Base-by-base conservation (phyloP, 192 early-diverging fungal genomes). In the Phycomyces blakesleeanus region DNA sequence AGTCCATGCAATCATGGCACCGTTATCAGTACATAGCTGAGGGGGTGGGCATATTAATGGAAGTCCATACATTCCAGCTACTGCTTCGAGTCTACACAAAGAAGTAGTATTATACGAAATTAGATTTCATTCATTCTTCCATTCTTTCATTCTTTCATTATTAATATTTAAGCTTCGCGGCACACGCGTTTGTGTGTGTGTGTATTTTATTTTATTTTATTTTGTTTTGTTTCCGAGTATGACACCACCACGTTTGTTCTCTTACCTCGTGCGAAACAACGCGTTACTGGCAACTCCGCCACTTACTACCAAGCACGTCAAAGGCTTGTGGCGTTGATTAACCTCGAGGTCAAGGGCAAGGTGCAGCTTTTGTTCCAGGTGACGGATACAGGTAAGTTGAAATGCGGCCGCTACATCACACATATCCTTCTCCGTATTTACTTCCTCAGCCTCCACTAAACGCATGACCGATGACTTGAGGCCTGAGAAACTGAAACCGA, bases 1-100 rank as follows among this genome's bases (percentile, higher is more conserved):
- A 7, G 89, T 78, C 90, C 90, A 92, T 2, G 90, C 90, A 73
- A 92, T 83, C 90, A 92, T 92, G 25, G 86, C 89, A 37, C 86
- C 90, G 72, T 92, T 92, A 68, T 92, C 90, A 4, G 90, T 87
- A 64, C 90, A 92, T 56, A 89, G 70, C 6, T 81, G 70, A 12
- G 90, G 88, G n/a, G 88, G 87, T 37, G 90, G 90, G 53, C 84
- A 89, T 29, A 86, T 78, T n/a, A 90, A 74, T 59, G 68, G 76
- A 16, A 89, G 44, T 39, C 68, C 44, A 42, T 79, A 67, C n/a
- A 29, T 24, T 1, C 20, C 64, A 21, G 84, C 85, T 34, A 82
- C 55, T 8, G n/a, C 37, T 52, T 67, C 61, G 40, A 84, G 64
- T 20, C 66, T 67, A 10, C 40, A n/a, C n/a, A n/a, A n/a, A n/a